Percentiles rank a stretch among this genome's conserved stretches.
Conservation (phyloP, 176 grass and related monocot genomes). For the Rhipidocladum racemiflorum region DNA sequence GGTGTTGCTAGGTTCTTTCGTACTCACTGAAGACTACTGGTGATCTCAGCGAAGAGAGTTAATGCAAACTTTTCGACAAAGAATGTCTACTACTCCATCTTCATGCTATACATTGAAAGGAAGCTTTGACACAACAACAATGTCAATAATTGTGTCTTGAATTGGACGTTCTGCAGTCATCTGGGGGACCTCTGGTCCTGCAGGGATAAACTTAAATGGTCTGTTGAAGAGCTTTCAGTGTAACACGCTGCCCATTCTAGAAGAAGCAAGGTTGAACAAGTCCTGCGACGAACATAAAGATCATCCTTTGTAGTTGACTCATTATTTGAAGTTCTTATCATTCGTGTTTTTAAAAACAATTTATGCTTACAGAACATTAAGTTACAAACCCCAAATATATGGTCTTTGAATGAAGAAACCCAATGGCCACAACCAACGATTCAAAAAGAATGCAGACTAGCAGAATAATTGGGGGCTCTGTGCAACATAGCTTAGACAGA, state of each 20-base stretch:
- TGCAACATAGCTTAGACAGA: background rate
- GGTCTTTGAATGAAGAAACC: background rate
- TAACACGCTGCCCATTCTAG: background rate
- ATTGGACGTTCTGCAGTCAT: background rate
- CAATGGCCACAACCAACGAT: background rate
- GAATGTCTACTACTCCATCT: background rate
- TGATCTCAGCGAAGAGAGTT: background rate
- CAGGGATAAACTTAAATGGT: background rate
- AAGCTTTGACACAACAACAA: conserved; percentile 9
- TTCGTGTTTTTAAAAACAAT: no score
- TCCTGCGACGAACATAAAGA: background rate
- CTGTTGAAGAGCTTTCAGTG: background rate
- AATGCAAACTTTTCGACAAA: conserved; percentile 1
- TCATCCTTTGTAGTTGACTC: background rate
- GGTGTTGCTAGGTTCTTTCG: background rate
- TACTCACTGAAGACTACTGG: background rate
- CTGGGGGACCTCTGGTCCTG: background rate
- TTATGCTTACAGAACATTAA: background rate
- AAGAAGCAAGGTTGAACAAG: background rate
- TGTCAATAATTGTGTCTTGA: background rate
- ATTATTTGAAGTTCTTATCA: no score
- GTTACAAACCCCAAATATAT: background rate
- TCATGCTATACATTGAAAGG: background rate
- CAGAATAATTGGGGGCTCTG: background rate
- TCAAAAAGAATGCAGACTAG: background rate